Conservation (phyloP, 352 stramenopile species). For the Globisporangium carolinianum region DNA sequence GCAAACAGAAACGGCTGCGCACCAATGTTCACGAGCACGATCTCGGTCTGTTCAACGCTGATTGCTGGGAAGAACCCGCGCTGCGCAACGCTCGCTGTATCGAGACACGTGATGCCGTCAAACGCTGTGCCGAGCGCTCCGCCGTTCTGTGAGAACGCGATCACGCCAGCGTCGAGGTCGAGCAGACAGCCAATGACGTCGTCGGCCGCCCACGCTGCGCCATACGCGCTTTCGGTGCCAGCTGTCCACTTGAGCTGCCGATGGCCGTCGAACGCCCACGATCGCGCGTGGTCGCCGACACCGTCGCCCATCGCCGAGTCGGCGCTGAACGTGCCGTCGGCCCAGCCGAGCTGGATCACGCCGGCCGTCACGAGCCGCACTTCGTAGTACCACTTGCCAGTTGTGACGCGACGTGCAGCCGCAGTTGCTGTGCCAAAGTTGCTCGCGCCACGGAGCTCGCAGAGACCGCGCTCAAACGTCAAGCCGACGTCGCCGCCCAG, state of each 20-base stretch:
- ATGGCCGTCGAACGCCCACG: slow-evolving; percentile 88
- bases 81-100: slow-evolving; percentile 9
- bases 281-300: slow-evolving; percentile 85
- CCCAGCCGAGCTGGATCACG: slow-evolving; percentile 91
- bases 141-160: slow-evolving; percentile 86
- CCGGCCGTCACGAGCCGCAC: slow-evolving; percentile 84
- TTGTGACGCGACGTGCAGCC: slow-evolving; percentile 30
- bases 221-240: slow-evolving; percentile 59
- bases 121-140: slow-evolving; percentile 58
- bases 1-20: slow-evolving; percentile 63
- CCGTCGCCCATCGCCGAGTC: slow-evolving; percentile 82
- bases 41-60: slow-evolving; percentile 77
- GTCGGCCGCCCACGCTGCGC: slow-evolving; percentile 55
- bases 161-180: slow-evolving; percentile 58
- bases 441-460: slow-evolving; percentile 58
- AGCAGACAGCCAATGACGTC: slow-evolving; percentile 88
- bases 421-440: slow-evolving; percentile 77
- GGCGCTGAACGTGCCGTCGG: slow-evolving; percentile 66
- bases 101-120: slow-evolving; percentile 25
- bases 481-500: slow-evolving; percentile 32
- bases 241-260: slow-evolving; percentile 83
- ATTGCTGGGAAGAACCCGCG: slow-evolving; percentile 72
- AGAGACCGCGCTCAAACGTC: slow-evolving; percentile 63
- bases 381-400: slow-evolving; percentile 88
- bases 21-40: slow-evolving; percentile 81